Evolutionary conservation across 495 filamentous ascomycete species (phyloP), one percentile per base, ranked within the genome.

Genomic region (Tuber magnatum): DNA sequence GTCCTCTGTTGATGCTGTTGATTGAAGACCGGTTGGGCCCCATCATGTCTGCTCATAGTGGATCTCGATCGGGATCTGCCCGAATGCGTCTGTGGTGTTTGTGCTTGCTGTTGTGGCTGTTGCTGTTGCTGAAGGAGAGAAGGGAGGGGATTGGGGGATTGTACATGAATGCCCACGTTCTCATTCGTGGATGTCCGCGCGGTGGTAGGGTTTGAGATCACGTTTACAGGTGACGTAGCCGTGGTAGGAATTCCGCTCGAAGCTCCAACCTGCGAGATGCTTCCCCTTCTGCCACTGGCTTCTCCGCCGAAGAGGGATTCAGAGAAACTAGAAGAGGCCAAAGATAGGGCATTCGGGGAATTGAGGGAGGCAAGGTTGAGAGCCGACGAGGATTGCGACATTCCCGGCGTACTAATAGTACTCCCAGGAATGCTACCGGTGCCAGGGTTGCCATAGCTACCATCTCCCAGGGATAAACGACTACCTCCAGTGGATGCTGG

Each of bases 211-310:
- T 82, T 70, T n/a, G 81, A 82, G 38, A 76, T 75, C 71, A 82
- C 81, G 74, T 82, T 82, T 16, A 82, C 75, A 18, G 80, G 81
- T 22, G 81, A 82, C 69, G 81, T 82, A 56, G 81, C 81, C 10
- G 80, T 77, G 35, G 81, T 82, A 39, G 81, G 73, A 40, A 76
- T 40, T 39, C 74, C 76, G 3, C 56, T 32, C 20, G 72, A 76
- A 39, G 73, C 20, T 41, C 75, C 76, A 51, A 75, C 56, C 32
- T 68, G 71, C 0, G 79, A 80, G 46, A 78, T 69, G 38, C 76
- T 79, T n/a, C 76, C 46, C 61, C 72, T 71, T 48, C 39, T 76
- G 42, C 51, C 73, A 38, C 70, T 43, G 24, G 61, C 70, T 42
- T 77, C 80, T 43, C 77, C 80, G 38, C 73, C 78, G 48, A 42